Percentiles rank a stretch among this genome's conserved stretches.
Evolutionary conservation across 331 rosid species (phyloP).

Genomic region (Saraca asoca): DNA sequence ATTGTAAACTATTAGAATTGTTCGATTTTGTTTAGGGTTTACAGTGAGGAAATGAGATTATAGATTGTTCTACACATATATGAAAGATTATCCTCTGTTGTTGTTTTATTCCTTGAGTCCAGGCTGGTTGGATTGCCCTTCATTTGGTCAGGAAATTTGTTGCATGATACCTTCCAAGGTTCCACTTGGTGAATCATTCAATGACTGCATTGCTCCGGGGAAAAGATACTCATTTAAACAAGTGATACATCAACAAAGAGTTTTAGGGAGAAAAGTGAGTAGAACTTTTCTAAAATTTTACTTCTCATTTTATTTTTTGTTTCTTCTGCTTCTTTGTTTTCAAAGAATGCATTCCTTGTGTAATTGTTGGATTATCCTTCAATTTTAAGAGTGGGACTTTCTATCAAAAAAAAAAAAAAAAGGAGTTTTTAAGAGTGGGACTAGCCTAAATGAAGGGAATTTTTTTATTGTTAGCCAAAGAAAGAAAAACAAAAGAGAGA

Average conservation of each 20-base stretch:
- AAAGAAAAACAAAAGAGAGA: conserved; percentile 11
- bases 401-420: too few species aligned
- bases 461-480: conserved; percentile 6
- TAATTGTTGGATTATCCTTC: conserved; percentile 21
- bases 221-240: conserved; percentile 95
- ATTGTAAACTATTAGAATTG: conserved; percentile 19
- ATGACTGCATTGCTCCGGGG: conserved; percentile 79
- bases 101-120: conserved; percentile 38
- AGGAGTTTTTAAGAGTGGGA: conserved; percentile 2
- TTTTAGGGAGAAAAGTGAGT: conserved; percentile 80
- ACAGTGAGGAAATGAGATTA: neutral
- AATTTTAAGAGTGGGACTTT: neutral
- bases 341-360: neutral
- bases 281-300: conserved; percentile 11
- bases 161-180: conserved; percentile 91
- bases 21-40: too few species aligned
- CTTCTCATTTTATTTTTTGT: conserved; percentile 9
- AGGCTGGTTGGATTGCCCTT: conserved; percentile 98
- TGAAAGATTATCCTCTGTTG: neutral
- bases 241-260: conserved; percentile 92
- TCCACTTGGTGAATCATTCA: conserved; percentile 80
- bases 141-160: conserved; percentile 73
- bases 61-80: conserved; percentile 10
- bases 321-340: conserved; percentile 1
- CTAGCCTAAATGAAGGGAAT: conserved; percentile 14